phyloP scores from a whole-genome alignment of 2,329 filamentous ascomycete genomes.

The Leptographium procerum region DNA sequence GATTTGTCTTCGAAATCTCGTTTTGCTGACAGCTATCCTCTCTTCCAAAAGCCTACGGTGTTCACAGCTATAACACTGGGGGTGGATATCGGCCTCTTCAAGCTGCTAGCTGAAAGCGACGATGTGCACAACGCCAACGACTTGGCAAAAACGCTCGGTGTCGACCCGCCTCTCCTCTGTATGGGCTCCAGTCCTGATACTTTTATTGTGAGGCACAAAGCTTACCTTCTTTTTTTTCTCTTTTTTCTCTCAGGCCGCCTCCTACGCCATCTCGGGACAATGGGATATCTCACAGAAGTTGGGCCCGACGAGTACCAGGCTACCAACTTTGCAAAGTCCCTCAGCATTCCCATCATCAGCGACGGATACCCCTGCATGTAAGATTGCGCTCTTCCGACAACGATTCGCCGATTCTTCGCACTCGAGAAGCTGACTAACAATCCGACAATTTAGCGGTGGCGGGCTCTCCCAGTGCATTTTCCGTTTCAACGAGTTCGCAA shows the following conservation, averaged over 20 bases:
- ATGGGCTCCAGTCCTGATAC: not conserved
- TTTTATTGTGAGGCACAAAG: not conserved
- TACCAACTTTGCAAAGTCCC: conserved; percentile 25
- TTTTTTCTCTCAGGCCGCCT: conserved; percentile 16
- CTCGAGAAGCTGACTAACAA: not conserved
- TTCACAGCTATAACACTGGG: conserved; percentile 13
- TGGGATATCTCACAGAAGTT: conserved; percentile 27
- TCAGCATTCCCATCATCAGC: conserved; percentile 23
- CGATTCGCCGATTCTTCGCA: not conserved
- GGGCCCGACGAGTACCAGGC: conserved; percentile 23
- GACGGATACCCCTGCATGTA: conserved; percentile 20
- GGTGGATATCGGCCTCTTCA: conserved; percentile 25
- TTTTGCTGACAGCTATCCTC: not conserved
- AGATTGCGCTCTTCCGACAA: not conserved
- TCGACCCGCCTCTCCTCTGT: conserved; percentile 19
- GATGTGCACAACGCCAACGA: conserved; percentile 21
- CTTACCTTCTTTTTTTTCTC: not conserved
- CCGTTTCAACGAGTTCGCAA: conserved; percentile 20
- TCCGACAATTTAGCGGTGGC: not conserved
- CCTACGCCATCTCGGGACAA: conserved; percentile 25
- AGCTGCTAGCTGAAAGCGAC: conserved; percentile 20
- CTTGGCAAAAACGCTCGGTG: conserved; percentile 17
- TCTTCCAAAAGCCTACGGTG: not conserved
- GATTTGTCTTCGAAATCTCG: not conserved
- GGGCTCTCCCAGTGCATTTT: not conserved